Base-by-base conservation (phyloP, 768 basidiomycete species). In the Psilocybe tampanensis region DNA sequence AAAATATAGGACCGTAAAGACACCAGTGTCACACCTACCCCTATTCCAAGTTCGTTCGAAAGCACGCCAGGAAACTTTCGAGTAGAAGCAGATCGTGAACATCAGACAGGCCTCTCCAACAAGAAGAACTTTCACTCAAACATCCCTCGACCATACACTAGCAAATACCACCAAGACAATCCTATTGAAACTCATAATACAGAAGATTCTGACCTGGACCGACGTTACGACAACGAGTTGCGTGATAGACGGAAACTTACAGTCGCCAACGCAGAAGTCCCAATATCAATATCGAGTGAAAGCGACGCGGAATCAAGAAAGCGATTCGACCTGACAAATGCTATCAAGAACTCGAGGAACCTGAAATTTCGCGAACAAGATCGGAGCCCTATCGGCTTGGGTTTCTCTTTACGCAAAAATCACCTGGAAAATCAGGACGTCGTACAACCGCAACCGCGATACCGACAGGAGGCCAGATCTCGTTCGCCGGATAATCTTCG, bases 181-280 rank as follows among this genome's bases (percentile, higher is more conserved):
- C 50, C 64, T n/a, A 62, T 59, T 23, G 58, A 65, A 12, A 60
- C 62, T 9, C 54, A 59, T 17, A 68, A 59, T 6, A 57, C 70
- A 1, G 75, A 78, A 44, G 79, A 80, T 24, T 82, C 81, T 11
- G 79, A 82, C 51, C 51, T 78, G 3, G 80, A 81, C 55, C 65
- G 62, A 26, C 74, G 68, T 13, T 76, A 75, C 60, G 78, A 81
- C 51, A 63, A 59, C n/a, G 72, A 72, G 45, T 65, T 67, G 43
- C 66, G 69, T 34, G 72, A 76, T 17, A 70, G 68, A 48, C 74
- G 80, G 4, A 79, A 74, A 41, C 66, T 82, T 17, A 76, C 75
- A 11, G 76, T 82, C 22, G 72, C 78, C 7, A 81, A 81, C 54
- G 74, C 76, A 1, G 75, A 76, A 42, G 71, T 76, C 11, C 63